Percentiles rank a stretch among this genome's conserved stretches.
Conservation (phyloP, 1,284 basidiomycete genomes). For the Schizophyllum amplum region DNA sequence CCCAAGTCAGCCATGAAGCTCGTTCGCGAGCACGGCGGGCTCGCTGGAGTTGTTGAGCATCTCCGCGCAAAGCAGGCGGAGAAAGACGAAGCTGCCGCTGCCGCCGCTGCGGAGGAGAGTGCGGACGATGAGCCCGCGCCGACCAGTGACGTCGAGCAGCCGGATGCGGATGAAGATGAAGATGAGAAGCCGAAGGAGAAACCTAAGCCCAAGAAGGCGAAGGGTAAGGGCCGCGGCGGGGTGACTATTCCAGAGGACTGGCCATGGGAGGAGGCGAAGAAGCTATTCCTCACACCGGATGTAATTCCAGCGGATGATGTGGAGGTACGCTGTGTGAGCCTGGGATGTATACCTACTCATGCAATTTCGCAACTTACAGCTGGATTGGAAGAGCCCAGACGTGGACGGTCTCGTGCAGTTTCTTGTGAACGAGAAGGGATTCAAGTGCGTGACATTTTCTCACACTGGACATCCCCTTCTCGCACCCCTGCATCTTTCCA, state of each 20-base stretch:
- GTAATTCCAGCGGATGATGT: constrained; percentile 81
- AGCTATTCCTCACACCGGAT: constrained; percentile 84
- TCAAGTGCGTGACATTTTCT: constrained; percentile 62
- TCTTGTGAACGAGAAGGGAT: constrained; percentile 92
- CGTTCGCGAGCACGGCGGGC: constrained; percentile 76
- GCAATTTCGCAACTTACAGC: constrained; percentile 30
- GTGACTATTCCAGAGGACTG: constrained; percentile 85
- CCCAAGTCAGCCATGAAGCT: constrained; percentile 95
- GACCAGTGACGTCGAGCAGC: constrained; percentile 23
- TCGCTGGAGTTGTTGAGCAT: constrained; percentile 79
- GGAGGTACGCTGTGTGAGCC: constrained; percentile 49
- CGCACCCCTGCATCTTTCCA: background rate
- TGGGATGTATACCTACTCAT: background rate
- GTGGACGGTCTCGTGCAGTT: constrained; percentile 93
- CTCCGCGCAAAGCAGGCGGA: constrained; percentile 61
- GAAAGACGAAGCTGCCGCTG: constrained; percentile 37
- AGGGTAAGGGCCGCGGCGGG: constrained; percentile 59
- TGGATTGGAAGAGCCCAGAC: constrained; percentile 94
- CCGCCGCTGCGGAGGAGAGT: constrained; percentile 23
- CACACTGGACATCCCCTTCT: background rate
- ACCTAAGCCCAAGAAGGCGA: constrained; percentile 29
- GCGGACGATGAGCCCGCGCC: constrained; percentile 17
- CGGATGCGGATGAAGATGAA: constrained; percentile 18
- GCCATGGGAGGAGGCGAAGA: constrained; percentile 94
- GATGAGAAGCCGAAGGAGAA: constrained; percentile 20